A percentile compares a stretch with the other conserved stretches of the same genome.
phyloP scores from a whole-genome alignment of 1,284 basidiomycete genomes.

The Rhizoctonia solani region DNA sequence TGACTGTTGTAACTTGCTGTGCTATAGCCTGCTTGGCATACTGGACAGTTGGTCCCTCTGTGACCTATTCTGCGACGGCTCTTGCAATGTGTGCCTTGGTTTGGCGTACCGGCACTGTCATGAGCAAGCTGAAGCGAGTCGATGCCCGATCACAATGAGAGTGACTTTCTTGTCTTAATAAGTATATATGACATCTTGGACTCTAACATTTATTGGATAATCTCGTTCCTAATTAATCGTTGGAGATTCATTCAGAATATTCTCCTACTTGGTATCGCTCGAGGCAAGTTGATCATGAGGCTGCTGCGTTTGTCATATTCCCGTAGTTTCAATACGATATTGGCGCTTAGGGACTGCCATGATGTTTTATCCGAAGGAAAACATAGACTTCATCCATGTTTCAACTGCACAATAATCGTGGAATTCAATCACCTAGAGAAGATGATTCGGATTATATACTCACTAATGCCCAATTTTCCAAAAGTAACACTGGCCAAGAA shows the following conservation, averaged over 20 bases:
- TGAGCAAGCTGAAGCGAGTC: slow-evolving; percentile 3
- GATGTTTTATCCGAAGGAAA: not conserved
- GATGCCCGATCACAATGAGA: not conserved
- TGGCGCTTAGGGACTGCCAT: slow-evolving; percentile 9
- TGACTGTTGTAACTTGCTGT: slow-evolving; percentile 11
- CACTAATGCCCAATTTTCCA: not conserved
- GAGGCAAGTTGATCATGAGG: no score
- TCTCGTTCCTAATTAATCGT: no score
- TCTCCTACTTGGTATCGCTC: no score
- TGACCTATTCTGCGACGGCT: slow-evolving; percentile 71
- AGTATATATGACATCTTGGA: not conserved
- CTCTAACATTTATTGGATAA: no score
- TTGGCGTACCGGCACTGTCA: slow-evolving; percentile 8
- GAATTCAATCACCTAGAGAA: not conserved
- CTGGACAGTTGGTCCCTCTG: slow-evolving; percentile 80
- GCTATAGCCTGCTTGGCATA: slow-evolving; percentile 76
- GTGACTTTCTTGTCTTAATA: not conserved
- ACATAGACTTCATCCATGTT: not conserved
- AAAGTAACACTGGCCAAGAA: not conserved
- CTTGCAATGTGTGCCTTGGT: slow-evolving; percentile 56
- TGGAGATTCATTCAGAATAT: not conserved
- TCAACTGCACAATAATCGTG: not conserved
- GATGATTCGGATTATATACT: not conserved
- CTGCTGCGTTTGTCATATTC: not conserved
- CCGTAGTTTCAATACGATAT: slow-evolving; percentile 8